These are phyloP conservation scores for Yarrowia sp. DNA, from an alignment of 805 yeast genomes.

Conservation along the genomic window DNA sequence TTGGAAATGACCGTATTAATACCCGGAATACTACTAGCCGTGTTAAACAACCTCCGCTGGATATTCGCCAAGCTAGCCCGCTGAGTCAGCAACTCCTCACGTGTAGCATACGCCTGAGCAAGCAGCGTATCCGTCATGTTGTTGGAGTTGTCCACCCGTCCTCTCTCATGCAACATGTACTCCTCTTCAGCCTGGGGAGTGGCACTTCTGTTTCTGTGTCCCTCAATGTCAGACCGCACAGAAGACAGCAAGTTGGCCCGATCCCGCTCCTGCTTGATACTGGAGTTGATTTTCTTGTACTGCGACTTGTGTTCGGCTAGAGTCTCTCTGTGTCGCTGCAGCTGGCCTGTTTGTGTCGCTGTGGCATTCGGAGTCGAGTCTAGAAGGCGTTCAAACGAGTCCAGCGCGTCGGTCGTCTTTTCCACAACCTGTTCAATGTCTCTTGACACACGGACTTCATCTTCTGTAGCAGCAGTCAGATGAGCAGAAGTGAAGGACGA, in stretches of 20 bases:
- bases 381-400: conserved; percentile 50
- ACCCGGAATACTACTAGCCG: conserved; percentile 77
- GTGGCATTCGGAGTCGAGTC: conserved; percentile 59
- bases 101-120: conserved; percentile 81
- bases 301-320: conserved; percentile 67
- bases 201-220: conserved; percentile 51
- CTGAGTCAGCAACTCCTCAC: conserved; percentile 80
- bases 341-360: conserved; percentile 74
- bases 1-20: conserved; percentile 68
- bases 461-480: conserved; percentile 48
- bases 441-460: conserved; percentile 48
- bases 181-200: conserved; percentile 50
- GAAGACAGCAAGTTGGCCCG: conserved; percentile 68
- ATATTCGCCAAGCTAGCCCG: conserved; percentile 61
- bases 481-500: conserved; percentile 56
- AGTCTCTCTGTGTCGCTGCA: conserved; percentile 76
- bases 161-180: conserved; percentile 74
- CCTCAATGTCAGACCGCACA: conserved; percentile 77
- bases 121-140: conserved; percentile 74
- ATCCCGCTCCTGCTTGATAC: conserved; percentile 71
- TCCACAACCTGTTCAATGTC: conserved; percentile 53
- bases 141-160: conserved; percentile 69
- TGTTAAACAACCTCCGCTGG: conserved; percentile 57
- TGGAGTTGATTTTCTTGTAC: conserved; percentile 55
- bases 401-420: conserved; percentile 54